Evolutionary conservation across 305 asterid species (phyloP).

Genomic region (Striga hermonthica): DNA sequence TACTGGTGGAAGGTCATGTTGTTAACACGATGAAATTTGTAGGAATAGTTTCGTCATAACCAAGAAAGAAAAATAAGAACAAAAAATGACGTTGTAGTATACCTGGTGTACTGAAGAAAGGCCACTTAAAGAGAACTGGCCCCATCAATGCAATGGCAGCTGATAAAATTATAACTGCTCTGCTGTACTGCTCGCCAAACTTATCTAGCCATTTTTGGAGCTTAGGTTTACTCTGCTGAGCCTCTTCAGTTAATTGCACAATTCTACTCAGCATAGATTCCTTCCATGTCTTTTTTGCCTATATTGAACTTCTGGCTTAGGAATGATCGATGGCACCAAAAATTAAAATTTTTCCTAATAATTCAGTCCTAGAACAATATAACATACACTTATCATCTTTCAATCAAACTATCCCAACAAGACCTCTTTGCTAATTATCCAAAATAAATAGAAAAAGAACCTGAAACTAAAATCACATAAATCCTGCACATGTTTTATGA

Average conservation of each 20-base stretch:
- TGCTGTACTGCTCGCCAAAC: slow-evolving; percentile 93
- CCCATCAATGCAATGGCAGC: slow-evolving; percentile 77
- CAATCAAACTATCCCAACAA: not conserved
- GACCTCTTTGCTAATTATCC: not conserved
- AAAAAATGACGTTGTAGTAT: slow-evolving; percentile 24
- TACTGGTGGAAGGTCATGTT: slow-evolving; percentile 4
- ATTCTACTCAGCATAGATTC: slow-evolving; percentile 90
- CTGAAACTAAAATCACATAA: slow-evolving; percentile 4
- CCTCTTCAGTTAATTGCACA: slow-evolving; percentile 94
- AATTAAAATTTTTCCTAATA: not conserved
- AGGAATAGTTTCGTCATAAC: slow-evolving; percentile 17
- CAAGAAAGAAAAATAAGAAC: not conserved
- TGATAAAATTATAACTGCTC: slow-evolving; percentile 75
- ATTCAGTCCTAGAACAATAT: slow-evolving; percentile 23
- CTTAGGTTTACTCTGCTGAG: slow-evolving; percentile 93
- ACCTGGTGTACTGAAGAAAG: slow-evolving; percentile 89
- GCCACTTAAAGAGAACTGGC: slow-evolving; percentile 93
- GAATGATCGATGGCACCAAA: slow-evolving; percentile 21
- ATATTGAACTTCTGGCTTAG: slow-evolving; percentile 33
- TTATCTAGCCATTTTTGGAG: slow-evolving; percentile 97
- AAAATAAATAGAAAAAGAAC: not conserved
- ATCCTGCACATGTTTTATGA: slow-evolving; percentile 6
- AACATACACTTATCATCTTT: not conserved
- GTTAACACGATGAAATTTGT: slow-evolving; percentile 4
- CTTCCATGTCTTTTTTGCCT: slow-evolving; percentile 96